phyloP scores from a whole-genome alignment of 441 rosid genomes.

The Arabidopsis hybrid region DNA sequence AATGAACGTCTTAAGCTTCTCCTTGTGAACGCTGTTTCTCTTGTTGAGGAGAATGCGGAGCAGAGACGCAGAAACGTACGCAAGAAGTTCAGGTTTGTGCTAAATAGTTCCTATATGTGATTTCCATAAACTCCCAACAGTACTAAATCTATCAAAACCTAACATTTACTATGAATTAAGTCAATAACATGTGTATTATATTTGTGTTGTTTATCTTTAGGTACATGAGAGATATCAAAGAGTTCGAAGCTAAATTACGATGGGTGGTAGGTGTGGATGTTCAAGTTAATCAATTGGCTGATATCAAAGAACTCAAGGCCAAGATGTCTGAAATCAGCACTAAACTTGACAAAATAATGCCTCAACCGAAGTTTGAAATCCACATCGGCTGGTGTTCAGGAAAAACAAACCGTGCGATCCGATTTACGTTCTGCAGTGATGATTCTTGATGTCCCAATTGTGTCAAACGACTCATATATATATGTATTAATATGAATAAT shows the following conservation, averaged over 20 bases:
- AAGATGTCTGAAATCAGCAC: constrained; percentile 34
- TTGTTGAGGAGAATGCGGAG: constrained; percentile 21
- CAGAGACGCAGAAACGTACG: constrained; percentile 35
- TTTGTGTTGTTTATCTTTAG: constrained; percentile 2
- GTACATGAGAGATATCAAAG: constrained; percentile 29
- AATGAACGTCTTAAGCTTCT: constrained; percentile 21
- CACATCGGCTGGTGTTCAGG: constrained; percentile 19
- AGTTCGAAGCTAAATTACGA: constrained; percentile 21
- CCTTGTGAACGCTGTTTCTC: constrained; percentile 8
- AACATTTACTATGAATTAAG: too few species aligned
- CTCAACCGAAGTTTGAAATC: constrained; percentile 27
- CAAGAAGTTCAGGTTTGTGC: constrained; percentile 32
- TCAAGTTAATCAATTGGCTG: constrained; percentile 28
- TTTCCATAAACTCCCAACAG: not conserved
- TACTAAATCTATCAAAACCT: not conserved
- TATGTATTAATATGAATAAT: not conserved
- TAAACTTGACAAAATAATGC: constrained; percentile 28
- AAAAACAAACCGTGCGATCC: not conserved
- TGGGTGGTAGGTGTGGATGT: constrained; percentile 27
- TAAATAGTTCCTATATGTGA: not conserved
- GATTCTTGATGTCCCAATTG: too few species aligned
- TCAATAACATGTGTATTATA: not conserved
- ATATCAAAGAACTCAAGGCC: constrained; percentile 14
- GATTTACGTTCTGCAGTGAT: not conserved
- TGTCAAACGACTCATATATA: too few species aligned